Evolutionary conservation across 2,329 filamentous ascomycete genomes (phyloP).

Genomic region (Botrytis medusae): DNA sequence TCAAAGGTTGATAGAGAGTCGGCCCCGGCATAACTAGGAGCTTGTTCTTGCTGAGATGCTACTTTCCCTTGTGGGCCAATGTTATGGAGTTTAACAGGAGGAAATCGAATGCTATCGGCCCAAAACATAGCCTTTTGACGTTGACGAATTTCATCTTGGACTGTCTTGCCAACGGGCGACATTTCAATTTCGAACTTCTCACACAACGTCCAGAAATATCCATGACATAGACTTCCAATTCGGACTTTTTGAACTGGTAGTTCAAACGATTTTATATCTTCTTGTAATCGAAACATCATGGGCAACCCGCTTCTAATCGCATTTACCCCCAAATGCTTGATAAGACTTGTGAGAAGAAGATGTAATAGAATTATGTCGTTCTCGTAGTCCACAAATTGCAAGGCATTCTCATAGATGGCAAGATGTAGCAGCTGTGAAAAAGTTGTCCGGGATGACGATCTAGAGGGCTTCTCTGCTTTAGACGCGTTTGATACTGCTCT

Average conservation of each 20-base stretch:
- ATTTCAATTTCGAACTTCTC: conserved; percentile 76
- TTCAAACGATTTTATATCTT: conserved; percentile 70
- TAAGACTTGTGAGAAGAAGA: conserved; percentile 71
- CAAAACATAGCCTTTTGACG: conserved; percentile 75
- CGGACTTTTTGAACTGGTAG: conserved; percentile 71
- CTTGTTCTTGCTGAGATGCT: conserved; percentile 46
- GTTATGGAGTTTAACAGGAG: conserved; percentile 62
- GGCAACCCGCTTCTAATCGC: conserved; percentile 75
- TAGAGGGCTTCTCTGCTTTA: conserved; percentile 39
- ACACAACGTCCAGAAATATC: conserved; percentile 80
- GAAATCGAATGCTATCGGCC: conserved; percentile 72
- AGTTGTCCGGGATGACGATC: conserved; percentile 38
- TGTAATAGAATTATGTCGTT: conserved; percentile 76
- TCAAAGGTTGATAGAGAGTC: conserved; percentile 74
- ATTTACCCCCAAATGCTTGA: conserved; percentile 78
- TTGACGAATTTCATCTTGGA: conserved; percentile 74
- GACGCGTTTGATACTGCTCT: conserved; percentile 70
- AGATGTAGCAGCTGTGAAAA: conserved; percentile 84
- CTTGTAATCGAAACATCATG: conserved; percentile 86
- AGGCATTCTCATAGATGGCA: conserved; percentile 82
- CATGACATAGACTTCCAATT: conserved; percentile 80
- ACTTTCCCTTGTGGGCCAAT: conserved; percentile 55
- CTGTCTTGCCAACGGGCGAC: conserved; percentile 65
- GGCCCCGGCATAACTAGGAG: conserved; percentile 55
- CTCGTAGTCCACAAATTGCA: conserved; percentile 71